A percentile compares a stretch with the other conserved stretches of the same genome.
phyloP scores from a whole-genome alignment of 2,329 filamentous ascomycete genomes.

The Westerdykella ornata region DNA sequence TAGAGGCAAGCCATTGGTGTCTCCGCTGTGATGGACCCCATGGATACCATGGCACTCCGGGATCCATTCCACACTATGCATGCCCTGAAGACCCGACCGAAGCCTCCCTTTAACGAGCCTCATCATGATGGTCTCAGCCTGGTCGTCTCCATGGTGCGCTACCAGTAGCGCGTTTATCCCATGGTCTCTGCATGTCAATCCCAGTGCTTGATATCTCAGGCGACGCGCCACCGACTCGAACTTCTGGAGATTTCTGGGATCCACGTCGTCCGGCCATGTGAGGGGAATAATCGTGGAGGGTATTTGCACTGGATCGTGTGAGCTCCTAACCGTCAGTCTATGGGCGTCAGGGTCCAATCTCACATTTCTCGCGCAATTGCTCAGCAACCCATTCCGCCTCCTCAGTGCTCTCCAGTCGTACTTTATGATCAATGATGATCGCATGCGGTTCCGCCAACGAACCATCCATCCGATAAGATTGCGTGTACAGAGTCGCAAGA shows the following conservation, averaged over 20 bases:
- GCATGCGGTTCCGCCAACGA: constrained; percentile 39
- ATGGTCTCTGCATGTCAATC: constrained; percentile 49
- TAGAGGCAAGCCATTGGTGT: constrained; percentile 7
- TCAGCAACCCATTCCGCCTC: constrained; percentile 50
- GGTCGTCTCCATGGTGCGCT: constrained; percentile 85
- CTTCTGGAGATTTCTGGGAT: constrained; percentile 49
- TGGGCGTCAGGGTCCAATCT: constrained; percentile 3
- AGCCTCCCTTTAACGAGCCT: constrained; percentile 62
- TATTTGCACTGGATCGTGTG: constrained; percentile 22
- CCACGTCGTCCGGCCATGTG: constrained; percentile 32
- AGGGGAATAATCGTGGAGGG: constrained; percentile 31
- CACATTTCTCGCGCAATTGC: constrained; percentile 43
- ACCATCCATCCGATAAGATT: constrained; percentile 8
- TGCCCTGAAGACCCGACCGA: constrained; percentile 66
- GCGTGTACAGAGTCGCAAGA: constrained; percentile 64
- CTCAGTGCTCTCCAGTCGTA: constrained; percentile 48
- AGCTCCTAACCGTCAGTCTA: constrained; percentile 2
- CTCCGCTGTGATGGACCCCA: constrained; percentile 51
- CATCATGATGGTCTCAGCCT: constrained; percentile 83
- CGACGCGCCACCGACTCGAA: constrained; percentile 72
- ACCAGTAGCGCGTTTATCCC: constrained; percentile 59
- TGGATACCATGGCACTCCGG: constrained; percentile 76
- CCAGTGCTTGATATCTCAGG: constrained; percentile 67
- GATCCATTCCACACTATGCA: constrained; percentile 59
- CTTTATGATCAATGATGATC: constrained; percentile 57